Conservation (phyloP, 352 stramenopile genomes). For the Globisporangium rhizosaccharum region DNA sequence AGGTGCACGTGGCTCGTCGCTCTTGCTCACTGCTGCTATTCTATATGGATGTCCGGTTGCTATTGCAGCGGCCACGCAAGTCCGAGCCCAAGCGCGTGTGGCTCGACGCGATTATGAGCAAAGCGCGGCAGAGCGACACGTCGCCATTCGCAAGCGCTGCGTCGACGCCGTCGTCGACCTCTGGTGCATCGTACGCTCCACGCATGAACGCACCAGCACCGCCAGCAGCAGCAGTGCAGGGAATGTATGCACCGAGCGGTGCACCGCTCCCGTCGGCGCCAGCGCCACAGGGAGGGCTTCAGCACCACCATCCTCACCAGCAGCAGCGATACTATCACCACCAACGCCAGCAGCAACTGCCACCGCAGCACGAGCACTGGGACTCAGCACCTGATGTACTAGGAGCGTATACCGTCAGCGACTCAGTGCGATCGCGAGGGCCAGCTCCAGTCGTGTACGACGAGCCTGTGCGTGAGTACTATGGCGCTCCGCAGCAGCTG, state of each 20-base stretch:
- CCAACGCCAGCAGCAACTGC: background rate
- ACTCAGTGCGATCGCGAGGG: background rate
- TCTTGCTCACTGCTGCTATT: background rate
- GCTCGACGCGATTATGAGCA: slow-evolving; percentile 74
- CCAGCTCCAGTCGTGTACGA: background rate
- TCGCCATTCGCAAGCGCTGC: slow-evolving; percentile 7
- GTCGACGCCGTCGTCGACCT: slow-evolving; percentile 11
- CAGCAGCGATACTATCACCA: background rate
- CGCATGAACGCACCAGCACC: background rate
- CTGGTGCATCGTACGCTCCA: background rate
- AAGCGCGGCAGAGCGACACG: slow-evolving; percentile 26
- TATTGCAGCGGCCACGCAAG: slow-evolving; percentile 15
- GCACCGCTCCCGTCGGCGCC: background rate
- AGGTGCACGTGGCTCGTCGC: background rate
- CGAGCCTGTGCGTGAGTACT: slow-evolving; percentile 1
- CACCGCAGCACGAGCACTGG: slow-evolving; percentile 4
- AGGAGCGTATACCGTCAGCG: background rate
- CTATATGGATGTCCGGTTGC: background rate
- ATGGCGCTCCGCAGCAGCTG: background rate
- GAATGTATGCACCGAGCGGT: background rate
- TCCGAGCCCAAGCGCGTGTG: slow-evolving; percentile 55
- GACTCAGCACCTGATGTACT: background rate
- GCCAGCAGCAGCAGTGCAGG: background rate
- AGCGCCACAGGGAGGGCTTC: background rate
- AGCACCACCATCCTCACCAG: background rate